Evolutionary conservation across 495 filamentous ascomycete genomes (phyloP).

Genomic region (Penicillium riverlandense): DNA sequence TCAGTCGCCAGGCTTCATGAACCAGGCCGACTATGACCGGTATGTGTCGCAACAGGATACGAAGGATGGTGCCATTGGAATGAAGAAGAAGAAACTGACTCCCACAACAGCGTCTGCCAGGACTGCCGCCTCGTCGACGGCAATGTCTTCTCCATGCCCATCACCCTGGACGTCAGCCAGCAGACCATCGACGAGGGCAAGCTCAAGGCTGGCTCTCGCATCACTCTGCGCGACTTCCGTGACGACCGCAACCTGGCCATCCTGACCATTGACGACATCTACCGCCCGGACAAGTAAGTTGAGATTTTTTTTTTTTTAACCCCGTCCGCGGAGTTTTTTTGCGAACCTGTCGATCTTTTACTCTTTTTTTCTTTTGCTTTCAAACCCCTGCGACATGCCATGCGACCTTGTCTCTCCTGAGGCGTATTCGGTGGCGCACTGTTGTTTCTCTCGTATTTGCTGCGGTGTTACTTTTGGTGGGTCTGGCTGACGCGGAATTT

Average conservation of each 20-base stretch:
- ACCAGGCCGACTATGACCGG: constrained; percentile 91
- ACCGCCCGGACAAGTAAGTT: constrained; percentile 90
- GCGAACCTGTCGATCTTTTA: constrained; percentile 4
- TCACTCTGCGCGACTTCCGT: constrained; percentile 90
- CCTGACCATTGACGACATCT: constrained; percentile 91
- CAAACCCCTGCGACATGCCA: constrained; percentile 1
- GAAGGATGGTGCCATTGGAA: constrained; percentile 6
- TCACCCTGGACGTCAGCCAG: constrained; percentile 79
- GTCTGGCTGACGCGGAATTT: constrained; percentile 26
- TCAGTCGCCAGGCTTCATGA: constrained; percentile 75
- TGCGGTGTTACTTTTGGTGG: constrained; percentile 8
- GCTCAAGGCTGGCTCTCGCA: constrained; percentile 68
- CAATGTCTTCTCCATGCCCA: constrained; percentile 93
- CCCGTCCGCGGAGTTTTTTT: neutral
- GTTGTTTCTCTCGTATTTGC: no score
- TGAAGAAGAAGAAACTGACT: constrained; percentile 5
- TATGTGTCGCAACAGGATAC: constrained; percentile 30
- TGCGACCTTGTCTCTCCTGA: no score
- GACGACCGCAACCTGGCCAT: constrained; percentile 95
- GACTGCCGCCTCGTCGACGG: constrained; percentile 81
- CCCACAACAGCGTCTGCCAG: constrained; percentile 65
- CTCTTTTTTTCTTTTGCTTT: neutral
- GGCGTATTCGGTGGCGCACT: no score
- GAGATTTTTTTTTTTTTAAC: neutral
- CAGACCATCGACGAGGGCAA: constrained; percentile 62